Evolutionary conservation across 306 rosid species (phyloP).

Genomic region (Ormosia emarginata): DNA sequence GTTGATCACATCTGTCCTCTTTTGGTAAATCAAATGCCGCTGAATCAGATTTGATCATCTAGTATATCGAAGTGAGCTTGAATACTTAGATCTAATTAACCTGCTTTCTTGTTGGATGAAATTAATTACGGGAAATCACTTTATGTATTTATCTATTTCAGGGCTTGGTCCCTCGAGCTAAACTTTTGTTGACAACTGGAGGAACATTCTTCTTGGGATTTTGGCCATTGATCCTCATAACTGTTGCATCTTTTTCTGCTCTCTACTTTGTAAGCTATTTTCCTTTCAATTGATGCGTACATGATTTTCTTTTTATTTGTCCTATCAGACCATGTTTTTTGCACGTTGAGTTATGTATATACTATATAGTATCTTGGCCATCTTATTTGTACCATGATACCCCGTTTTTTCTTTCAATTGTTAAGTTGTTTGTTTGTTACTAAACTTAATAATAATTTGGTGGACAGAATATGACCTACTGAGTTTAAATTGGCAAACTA

Average conservation of each 20-base stretch:
- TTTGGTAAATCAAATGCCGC: not conserved
- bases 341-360: not conserved
- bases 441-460: not conserved
- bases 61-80: not conserved
- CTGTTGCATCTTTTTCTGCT: conserved; percentile 58
- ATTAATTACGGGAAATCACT: conserved; percentile 3
- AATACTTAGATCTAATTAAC: not conserved
- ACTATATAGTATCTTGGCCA: not conserved
- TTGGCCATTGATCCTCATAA: conserved; percentile 82
- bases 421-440: not conserved
- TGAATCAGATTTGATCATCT: not conserved
- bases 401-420: not conserved
- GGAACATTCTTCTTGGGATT: conserved; percentile 96
- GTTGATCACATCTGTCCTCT: not conserved
- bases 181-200: conserved; percentile 73
- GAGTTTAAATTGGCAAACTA: not conserved
- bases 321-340: not conserved
- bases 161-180: conserved; percentile 95
- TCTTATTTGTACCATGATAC: not conserved
- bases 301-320: not conserved
- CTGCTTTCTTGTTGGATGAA: not conserved
- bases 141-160: conserved; percentile 36
- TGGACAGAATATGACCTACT: not conserved
- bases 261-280: conserved; percentile 69
- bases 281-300: not conserved